These are phyloP conservation scores for Coleophoma cylindrospora DNA, from an alignment of 2,329 filamentous ascomycete genomes.

Conservation along the genomic window DNA sequence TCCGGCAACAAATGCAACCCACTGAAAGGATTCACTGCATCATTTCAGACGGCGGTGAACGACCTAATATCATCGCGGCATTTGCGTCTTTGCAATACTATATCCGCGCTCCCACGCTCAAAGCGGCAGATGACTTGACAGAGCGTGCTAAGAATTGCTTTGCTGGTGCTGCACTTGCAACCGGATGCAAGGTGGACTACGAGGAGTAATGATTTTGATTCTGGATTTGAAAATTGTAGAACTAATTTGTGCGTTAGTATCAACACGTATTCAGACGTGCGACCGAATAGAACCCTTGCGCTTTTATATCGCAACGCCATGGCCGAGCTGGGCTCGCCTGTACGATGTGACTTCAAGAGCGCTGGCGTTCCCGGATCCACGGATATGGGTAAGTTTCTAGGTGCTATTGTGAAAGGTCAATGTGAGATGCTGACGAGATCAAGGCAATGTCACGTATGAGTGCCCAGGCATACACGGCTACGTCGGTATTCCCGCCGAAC, in stretches of 20 bases:
- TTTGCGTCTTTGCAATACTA: constrained; percentile 7
- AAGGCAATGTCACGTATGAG: constrained; percentile 14
- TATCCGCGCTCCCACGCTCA: constrained; percentile 11
- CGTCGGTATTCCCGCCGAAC: constrained; percentile 6
- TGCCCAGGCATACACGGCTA: constrained; percentile 9
- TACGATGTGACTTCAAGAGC: constrained; percentile 6
- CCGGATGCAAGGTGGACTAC: constrained; percentile 20
- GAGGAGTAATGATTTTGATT: constrained; percentile 20
- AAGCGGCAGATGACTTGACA: constrained; percentile 10
- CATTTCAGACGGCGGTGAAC: constrained; percentile 27
- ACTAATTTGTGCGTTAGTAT: constrained; percentile 6
- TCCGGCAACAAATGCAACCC: constrained; percentile 17
- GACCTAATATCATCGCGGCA: not conserved
- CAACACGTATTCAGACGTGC: constrained; percentile 15
- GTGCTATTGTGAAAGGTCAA: not conserved
- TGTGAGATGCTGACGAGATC: not conserved
- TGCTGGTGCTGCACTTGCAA: constrained; percentile 18
- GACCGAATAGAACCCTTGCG: constrained; percentile 13
- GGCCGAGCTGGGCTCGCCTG: constrained; percentile 6
- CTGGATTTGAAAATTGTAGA: not conserved
- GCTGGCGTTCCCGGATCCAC: constrained; percentile 12
- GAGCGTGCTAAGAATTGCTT: constrained; percentile 16
- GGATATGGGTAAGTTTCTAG: constrained; percentile 20
- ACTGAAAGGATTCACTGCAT: constrained; percentile 27
- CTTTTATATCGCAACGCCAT: constrained; percentile 12